phyloP scores from a whole-genome alignment of 176 grass and related monocot genomes.

The Paspalum notatum region DNA sequence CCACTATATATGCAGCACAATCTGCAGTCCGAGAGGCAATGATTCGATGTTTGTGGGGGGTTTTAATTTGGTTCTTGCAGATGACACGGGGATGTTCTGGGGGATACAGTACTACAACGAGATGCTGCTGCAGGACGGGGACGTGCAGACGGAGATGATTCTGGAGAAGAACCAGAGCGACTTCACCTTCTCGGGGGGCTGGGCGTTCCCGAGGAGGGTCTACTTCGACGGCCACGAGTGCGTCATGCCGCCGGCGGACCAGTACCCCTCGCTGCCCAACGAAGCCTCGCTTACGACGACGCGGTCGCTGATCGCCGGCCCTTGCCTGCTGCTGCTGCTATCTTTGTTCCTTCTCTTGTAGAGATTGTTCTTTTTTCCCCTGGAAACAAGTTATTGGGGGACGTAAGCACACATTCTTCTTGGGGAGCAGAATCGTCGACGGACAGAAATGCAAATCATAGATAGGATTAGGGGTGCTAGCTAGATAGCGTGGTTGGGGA shows the following conservation, averaged over 20 bases:
- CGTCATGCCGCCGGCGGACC: slow-evolving; percentile 68
- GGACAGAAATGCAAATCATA: no score
- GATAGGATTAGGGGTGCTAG: no score
- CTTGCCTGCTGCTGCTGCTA: slow-evolving; percentile 31
- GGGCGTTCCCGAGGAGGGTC: slow-evolving; percentile 71
- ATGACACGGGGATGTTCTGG: slow-evolving; percentile 78
- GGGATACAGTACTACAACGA: slow-evolving; percentile 69
- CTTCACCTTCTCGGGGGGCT: slow-evolving; percentile 66
- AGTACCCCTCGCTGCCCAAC: slow-evolving; percentile 68
- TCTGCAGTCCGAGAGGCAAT: neutral
- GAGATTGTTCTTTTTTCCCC: neutral
- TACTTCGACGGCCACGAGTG: slow-evolving; percentile 67
- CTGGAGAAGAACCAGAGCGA: slow-evolving; percentile 51
- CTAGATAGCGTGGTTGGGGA: no score
- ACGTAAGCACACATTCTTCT: no score
- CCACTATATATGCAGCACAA: neutral
- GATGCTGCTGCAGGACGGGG: slow-evolving; percentile 64
- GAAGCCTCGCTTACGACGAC: neutral
- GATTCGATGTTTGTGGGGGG: neutral
- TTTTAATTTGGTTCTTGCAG: slow-evolving; percentile 13
- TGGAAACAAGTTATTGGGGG: neutral
- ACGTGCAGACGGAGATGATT: slow-evolving; percentile 75
- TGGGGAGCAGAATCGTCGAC: no score
- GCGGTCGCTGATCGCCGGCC: neutral
- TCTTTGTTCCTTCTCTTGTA: slow-evolving; percentile 7